These are phyloP conservation scores for Stenocarpella maydis DNA, from an alignment of 2,329 filamentous ascomycete species.

Conservation along the genomic window DNA sequence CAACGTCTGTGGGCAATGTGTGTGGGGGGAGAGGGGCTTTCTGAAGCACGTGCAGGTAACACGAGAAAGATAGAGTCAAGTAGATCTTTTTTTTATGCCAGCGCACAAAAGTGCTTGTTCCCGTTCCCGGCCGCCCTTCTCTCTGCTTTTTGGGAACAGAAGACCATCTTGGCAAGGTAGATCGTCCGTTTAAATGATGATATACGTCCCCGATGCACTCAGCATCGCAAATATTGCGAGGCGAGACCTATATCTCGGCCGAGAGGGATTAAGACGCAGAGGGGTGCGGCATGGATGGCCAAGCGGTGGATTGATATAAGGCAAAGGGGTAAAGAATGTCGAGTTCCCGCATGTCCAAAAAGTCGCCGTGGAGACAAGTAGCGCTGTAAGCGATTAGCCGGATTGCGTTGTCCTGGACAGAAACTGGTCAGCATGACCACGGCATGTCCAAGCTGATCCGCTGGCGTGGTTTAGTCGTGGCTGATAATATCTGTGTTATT, in stretches of 20 bases:
- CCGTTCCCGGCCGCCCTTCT: not conserved
- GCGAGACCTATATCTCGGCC: not conserved
- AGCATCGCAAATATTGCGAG: not conserved
- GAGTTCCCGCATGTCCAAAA: not conserved
- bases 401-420: too few species aligned
- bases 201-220: not conserved
- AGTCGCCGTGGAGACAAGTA: not conserved
- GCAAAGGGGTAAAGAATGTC: not conserved
- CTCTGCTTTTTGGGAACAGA: not conserved
- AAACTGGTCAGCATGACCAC: not conserved
- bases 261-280: not conserved
- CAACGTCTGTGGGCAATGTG: conserved; percentile 3
- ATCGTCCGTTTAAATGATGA: not conserved
- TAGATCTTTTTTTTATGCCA: not conserved
- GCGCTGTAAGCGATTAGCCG: not conserved
- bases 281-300: not conserved
- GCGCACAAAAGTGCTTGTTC: not conserved
- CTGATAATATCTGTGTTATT: not conserved
- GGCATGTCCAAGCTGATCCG: not conserved
- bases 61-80: not conserved
- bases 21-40: not conserved
- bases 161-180: too few species aligned
- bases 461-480: rapidly evolving
- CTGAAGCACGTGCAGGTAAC: not conserved
- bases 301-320: not conserved